Evolutionary conservation across 1,284 basidiomycete species (phyloP), one percentile per base, ranked within the genome.

Genomic region (Boletellus deceptivus): DNA sequence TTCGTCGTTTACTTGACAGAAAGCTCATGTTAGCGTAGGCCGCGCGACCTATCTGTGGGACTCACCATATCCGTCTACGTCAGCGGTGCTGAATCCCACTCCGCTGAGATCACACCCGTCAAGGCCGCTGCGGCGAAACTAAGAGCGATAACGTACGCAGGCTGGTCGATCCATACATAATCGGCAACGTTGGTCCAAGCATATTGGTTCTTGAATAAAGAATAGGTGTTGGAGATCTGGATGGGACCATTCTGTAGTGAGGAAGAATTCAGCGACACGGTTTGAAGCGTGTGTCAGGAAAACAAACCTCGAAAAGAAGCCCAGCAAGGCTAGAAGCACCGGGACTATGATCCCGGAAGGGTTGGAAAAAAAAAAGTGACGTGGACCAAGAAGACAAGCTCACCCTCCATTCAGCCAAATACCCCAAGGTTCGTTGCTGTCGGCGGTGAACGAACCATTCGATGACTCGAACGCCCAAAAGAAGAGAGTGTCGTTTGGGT

Each of bases 321-420:
- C 85, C 84, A 43, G 77, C 68, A 66, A 88, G 71, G 57, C 84
- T 84, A 13, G 86, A 88, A 6, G 84, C 80, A 17, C 86, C 86
- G 14, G 86, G 86, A 20, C 84, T 85, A 50, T 52, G 37, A 17
- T 37, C 25, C 27, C 8, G 29, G 40, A 42, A 17, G 24, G 27
- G 29, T 38, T 49, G 22, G 40, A 17, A 13, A n/a, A n/a, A n/a
- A n/a, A n/a, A n/a, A 35, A 11, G 9, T 13, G 10, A 31, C 9
- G 29, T 13, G 29, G 4, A 13, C 11, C 13, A 31, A 10, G 29
- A 2, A 8, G 29, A 31, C 29, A 11, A 11, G 43, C 78, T 56
- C 64, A 83, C 76, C 85, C 85, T 65, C 86, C 85, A 57, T 88
- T 87, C 24, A 89, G 64, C 85, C 85, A 89, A 43, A 89, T 84